Base-by-base conservation (phyloP, 2,329 filamentous ascomycete genomes). In the Dryadomyces sulphureus region DNA sequence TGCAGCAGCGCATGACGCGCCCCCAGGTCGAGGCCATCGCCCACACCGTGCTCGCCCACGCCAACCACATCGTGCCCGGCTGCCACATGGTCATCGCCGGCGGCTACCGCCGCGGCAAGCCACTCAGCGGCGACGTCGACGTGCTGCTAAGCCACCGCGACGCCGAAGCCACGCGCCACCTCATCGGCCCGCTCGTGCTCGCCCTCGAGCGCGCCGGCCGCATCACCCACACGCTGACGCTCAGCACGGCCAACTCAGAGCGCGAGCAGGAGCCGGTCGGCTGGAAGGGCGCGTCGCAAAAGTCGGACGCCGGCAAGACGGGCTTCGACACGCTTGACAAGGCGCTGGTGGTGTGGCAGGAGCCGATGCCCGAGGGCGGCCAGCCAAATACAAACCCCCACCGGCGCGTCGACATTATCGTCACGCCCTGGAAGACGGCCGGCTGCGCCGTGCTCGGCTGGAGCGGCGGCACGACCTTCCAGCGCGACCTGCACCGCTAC, bases 251-350 rank as follows among this genome's bases (percentile, higher is more conserved):
- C 41, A 84, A 79, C 52, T 85, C 82, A 11, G 72, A 84, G 45
- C 75, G 88, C 22, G 81, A 77, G 4, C 88, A 95, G 55, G 59
- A 56, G 20, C 67, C 76, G 1, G 60, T 77, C 7, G 59, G 62
- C 17, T 78, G 72, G 72, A 72, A 70, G 50, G 72, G 70, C 0
- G 58, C 62, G 41, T 57, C 58, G 27, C 56, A 52, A 20, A 40
- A 41, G 5, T 44, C 46, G 1, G 5, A 11, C 12, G 46, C 36
- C 14, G 12, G 16, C 19, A 21, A n/a, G 12, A 65, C 70, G 20
- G 84, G 85, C 0, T 95, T 94, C 53, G 89, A 95, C 58, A 85
- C 79, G 0, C 70, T 96, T 1, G 89, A 96, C 60, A 95, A 95
- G 60, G 88, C 88, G 0, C 66, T 96, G 45, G 83, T 95, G 1